phyloP scores from a whole-genome alignment of 1,284 basidiomycete species.

The Tremellales sp. region DNA sequence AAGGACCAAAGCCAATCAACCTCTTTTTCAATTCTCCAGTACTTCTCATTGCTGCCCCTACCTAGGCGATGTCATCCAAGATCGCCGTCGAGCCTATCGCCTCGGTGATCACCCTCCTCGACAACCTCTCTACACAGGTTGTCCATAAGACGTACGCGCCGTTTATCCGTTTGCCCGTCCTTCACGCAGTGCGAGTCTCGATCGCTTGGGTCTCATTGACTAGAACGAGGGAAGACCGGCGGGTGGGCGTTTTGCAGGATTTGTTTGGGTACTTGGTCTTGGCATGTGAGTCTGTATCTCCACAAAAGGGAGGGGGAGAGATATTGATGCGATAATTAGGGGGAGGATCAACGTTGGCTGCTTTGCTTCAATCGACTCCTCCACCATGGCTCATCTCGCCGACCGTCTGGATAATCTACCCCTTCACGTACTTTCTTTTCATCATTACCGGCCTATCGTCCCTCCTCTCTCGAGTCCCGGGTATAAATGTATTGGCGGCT shows the following conservation, averaged over 20 bases:
- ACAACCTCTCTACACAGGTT: conserved; percentile 25
- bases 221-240: conserved; percentile 10
- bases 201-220: conserved; percentile 36
- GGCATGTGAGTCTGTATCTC: conserved; percentile 18
- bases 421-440: conserved; percentile 27
- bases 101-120: conserved; percentile 19
- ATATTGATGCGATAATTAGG: conserved; percentile 25
- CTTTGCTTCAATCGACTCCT: conserved; percentile 34
- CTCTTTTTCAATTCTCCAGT: not conserved
- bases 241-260: conserved; percentile 30
- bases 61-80: not conserved
- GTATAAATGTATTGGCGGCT: conserved; percentile 17
- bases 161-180: conserved; percentile 25
- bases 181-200: conserved; percentile 37
- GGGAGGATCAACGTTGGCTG: conserved; percentile 38
- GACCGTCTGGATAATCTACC: conserved; percentile 38
- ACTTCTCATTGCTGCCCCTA: not conserved
- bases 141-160: conserved; percentile 36
- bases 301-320: not conserved
- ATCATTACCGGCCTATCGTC: conserved; percentile 27
- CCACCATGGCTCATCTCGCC: conserved; percentile 41
- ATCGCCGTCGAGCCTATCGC: conserved; percentile 10
- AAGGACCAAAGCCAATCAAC: not conserved
- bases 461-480: not conserved
- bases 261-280: conserved; percentile 37